A percentile compares a stretch with the other conserved stretches of the same genome.
Conservation (phyloP, 2,329 filamentous ascomycete species). For the Aspergillus tanneri region DNA sequence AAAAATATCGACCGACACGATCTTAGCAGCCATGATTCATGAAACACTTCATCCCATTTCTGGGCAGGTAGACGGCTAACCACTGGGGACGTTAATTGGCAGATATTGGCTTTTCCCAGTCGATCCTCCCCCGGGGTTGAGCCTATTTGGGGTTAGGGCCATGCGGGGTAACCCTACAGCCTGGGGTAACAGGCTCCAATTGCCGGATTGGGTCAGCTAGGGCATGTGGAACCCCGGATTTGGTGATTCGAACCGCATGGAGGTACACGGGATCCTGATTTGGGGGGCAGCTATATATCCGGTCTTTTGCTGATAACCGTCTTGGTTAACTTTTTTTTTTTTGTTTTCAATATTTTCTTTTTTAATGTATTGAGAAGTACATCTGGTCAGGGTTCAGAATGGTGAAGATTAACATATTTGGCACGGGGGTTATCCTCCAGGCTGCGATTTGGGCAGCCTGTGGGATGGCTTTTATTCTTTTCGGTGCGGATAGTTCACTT, state of each 20-base stretch:
- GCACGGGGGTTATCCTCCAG: slow-evolving; percentile 23
- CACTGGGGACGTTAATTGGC: background rate
- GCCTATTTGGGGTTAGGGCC: background rate
- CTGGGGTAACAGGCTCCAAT: slow-evolving; percentile 14
- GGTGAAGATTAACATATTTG: slow-evolving; percentile 26
- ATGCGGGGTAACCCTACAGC: slow-evolving; percentile 7
- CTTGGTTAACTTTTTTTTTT: background rate
- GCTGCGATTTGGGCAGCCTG: slow-evolving; percentile 23
- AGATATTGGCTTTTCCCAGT: background rate
- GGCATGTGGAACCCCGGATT: background rate
- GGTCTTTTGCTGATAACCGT: too few relatives aligned
- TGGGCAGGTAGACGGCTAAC: background rate
- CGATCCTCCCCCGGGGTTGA: background rate
- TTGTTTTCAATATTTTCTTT: background rate
- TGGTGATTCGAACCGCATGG: too few relatives aligned
- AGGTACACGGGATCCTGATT: too few relatives aligned
- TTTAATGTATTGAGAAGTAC: background rate
- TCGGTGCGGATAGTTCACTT: slow-evolving; percentile 15
- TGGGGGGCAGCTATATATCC: too few relatives aligned
- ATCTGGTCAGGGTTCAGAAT: slow-evolving; percentile 11
- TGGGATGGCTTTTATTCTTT: slow-evolving; percentile 29
- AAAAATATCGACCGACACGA: too few relatives aligned
- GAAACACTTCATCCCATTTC: too few relatives aligned
- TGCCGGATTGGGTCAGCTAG: slow-evolving; percentile 3
- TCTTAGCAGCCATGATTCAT: too few relatives aligned